A percentile compares a stretch with the other conserved stretches of the same genome.
Evolutionary conservation across 2,329 filamentous ascomycete species (phyloP).

Genomic region (Aspergillus amoenus): DNA sequence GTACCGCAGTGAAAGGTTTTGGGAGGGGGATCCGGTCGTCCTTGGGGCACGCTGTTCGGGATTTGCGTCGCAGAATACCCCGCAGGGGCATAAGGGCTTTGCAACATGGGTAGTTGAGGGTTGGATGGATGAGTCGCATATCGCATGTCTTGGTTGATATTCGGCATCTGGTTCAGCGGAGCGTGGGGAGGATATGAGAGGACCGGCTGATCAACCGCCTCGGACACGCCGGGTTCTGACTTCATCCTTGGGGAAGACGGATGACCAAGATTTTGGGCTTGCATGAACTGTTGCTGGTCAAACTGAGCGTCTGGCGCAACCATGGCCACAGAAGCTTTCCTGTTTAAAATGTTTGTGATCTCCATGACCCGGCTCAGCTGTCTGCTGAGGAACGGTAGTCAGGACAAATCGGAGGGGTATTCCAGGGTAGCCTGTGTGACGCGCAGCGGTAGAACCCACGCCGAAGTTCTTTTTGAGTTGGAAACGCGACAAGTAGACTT

Average conservation of each 20-base stretch:
- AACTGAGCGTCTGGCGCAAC: constrained; percentile 44
- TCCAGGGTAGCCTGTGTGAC: constrained; percentile 17
- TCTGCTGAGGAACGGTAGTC: constrained; percentile 30
- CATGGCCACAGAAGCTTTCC: constrained; percentile 47
- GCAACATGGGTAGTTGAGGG: constrained; percentile 54
- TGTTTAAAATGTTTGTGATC: constrained; percentile 53
- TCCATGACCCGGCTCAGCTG: constrained; percentile 48
- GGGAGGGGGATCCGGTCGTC: constrained; percentile 51
- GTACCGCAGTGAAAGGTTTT: constrained; percentile 88
- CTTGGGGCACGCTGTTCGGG: constrained; percentile 44
- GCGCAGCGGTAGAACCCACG: constrained; percentile 17
- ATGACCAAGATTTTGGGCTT: constrained; percentile 39
- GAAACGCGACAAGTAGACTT: not conserved
- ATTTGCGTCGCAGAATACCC: constrained; percentile 50
- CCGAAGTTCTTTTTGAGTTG: constrained; percentile 1
- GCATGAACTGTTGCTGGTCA: constrained; percentile 47
- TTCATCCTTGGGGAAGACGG: constrained; percentile 55
- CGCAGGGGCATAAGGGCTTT: constrained; percentile 54
- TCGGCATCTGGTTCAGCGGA: constrained; percentile 52
- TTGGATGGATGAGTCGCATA: constrained; percentile 55
- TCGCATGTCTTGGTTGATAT: constrained; percentile 52
- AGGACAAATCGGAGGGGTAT: constrained; percentile 27
- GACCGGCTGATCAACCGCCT: constrained; percentile 56
- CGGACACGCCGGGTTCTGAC: constrained; percentile 58
- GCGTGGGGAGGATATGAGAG: constrained; percentile 58